A percentile compares a stretch with the other conserved stretches of the same genome.
Conservation (phyloP, 139 green algal species). For the Tetradesmus obliquus region DNA sequence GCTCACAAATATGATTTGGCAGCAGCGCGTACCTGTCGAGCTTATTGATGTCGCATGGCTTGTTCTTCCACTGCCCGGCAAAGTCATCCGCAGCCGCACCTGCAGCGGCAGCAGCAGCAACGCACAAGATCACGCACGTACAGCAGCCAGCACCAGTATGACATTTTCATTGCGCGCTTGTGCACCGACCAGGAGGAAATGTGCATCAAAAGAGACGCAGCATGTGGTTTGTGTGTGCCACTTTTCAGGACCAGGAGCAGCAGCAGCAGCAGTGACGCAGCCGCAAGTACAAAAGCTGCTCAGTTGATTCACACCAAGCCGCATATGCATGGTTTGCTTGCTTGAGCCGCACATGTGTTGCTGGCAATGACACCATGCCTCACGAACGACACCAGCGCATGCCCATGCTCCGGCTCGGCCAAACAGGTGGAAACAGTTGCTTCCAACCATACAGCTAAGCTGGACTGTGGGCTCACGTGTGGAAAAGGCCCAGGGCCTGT, state of each 20-base stretch:
- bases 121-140: neutral
- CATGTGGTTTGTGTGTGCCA: neutral
- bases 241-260: neutral
- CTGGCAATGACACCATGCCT: no score
- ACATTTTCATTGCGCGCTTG: no score
- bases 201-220: no score
- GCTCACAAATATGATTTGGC: no score
- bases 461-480: no score
- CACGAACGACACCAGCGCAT: neutral
- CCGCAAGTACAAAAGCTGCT: no score
- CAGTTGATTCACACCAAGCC: no score
- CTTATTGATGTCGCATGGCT: neutral
- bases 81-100: neutral
- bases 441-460: no score
- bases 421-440: neutral
- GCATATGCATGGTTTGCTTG: no score
- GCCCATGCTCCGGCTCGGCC: neutral
- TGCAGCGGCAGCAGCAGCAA: neutral
- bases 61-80: neutral
- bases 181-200: no score
- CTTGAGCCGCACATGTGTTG: no score
- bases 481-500: no score
- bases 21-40: neutral
- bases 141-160: neutral
- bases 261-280: neutral